A percentile compares a stretch with the other conserved stretches of the same genome.
phyloP scores from a whole-genome alignment of 2,329 filamentous ascomycete species.

The Chaetomium globosum region DNA sequence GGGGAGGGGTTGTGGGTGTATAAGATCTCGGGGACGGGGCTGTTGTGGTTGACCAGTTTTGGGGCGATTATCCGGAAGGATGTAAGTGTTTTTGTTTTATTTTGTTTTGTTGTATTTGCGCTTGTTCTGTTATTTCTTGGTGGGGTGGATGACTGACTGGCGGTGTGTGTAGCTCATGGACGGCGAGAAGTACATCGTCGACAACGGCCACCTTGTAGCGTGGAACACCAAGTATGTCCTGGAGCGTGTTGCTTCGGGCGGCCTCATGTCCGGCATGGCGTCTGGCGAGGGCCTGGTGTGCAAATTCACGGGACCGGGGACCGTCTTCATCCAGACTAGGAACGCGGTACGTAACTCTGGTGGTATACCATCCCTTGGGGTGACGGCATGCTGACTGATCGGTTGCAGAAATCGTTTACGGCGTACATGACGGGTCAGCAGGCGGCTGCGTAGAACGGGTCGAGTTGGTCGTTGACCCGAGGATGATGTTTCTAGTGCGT shows the following conservation, averaged over 20 bases:
- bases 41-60: constrained; percentile 90
- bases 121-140: background rate
- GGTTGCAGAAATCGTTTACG: constrained; percentile 53
- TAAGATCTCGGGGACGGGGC: constrained; percentile 76
- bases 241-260: constrained; percentile 85
- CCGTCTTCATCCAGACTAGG: constrained; percentile 88
- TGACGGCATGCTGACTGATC: constrained; percentile 9
- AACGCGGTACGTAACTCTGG: constrained; percentile 65
- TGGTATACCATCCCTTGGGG: background rate
- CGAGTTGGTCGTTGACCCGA: background rate
- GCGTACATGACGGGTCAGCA: constrained; percentile 55
- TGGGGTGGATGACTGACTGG: constrained; percentile 8
- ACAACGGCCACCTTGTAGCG: constrained; percentile 90
- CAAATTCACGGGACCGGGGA: constrained; percentile 90
- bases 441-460: constrained; percentile 32
- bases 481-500: background rate
- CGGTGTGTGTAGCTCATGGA: constrained; percentile 51
- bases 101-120: constrained; percentile 7
- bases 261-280: constrained; percentile 83
- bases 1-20: constrained; percentile 92
- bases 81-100: constrained; percentile 55
- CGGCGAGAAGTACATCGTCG: constrained; percentile 86
- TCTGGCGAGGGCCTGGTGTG: constrained; percentile 89
- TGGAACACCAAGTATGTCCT: constrained; percentile 97
- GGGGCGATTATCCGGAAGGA: constrained; percentile 95